Conservation (phyloP, 345 rosid species). For the Eucalyptus viminalis region DNA sequence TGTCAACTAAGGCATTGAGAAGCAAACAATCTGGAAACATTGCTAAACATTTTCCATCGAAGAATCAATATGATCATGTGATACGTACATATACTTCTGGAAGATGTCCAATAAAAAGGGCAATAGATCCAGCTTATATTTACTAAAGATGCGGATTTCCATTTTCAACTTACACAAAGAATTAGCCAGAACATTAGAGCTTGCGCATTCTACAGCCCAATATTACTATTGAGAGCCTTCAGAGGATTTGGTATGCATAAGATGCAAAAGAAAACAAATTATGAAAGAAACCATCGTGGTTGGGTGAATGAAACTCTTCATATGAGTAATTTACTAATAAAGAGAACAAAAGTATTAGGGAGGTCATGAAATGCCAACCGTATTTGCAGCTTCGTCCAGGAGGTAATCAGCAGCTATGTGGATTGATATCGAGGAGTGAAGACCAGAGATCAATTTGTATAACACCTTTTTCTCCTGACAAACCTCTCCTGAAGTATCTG, state of each 20-base stretch:
- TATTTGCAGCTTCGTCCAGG: conserved; percentile 61
- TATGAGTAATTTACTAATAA: not conserved
- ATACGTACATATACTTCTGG: not conserved
- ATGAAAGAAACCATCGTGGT: not conserved
- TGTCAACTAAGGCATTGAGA: not conserved
- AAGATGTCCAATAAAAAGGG: not conserved
- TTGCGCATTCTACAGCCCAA: not conserved
- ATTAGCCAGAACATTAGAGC: not conserved
- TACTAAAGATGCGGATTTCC: not conserved
- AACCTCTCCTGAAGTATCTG: conserved; percentile 61
- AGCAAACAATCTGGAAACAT: not conserved
- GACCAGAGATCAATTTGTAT: conserved; percentile 92
- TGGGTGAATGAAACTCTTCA: not conserved
- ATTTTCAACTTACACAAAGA: not conserved
- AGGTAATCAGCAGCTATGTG: conserved; percentile 86
- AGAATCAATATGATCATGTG: not conserved
- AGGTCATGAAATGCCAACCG: conserved; percentile 15
- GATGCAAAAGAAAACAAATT: not conserved
- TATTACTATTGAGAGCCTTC: not conserved
- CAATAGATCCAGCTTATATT: not conserved
- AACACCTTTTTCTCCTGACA: conserved; percentile 82
- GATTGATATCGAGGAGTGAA: conserved; percentile 88
- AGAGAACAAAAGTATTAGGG: not conserved
- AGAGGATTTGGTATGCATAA: not conserved
- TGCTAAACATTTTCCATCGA: not conserved